phyloP scores from a whole-genome alignment of 176 grass and related monocot genomes.

The Oryza officinalis region DNA sequence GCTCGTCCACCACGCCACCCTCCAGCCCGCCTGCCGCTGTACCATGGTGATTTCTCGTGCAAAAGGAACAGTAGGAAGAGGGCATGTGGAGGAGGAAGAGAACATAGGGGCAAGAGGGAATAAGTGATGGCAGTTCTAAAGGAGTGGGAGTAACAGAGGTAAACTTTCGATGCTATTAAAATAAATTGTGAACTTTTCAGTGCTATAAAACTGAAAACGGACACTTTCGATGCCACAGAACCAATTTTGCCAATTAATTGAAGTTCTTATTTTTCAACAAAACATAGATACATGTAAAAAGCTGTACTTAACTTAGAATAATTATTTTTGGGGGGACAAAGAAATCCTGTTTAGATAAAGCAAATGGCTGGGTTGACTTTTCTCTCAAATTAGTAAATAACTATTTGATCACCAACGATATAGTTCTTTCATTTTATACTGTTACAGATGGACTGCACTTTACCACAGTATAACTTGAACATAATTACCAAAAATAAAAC shows the following conservation, averaged over 20 bases:
- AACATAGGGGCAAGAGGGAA: too few relatives aligned
- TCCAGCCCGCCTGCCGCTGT: too few relatives aligned
- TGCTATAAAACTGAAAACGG: too few relatives aligned
- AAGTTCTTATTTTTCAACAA: background rate
- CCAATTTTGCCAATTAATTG: background rate
- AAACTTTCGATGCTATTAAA: too few relatives aligned
- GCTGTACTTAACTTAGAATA: background rate
- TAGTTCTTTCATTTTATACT: background rate
- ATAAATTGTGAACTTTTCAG: too few relatives aligned
- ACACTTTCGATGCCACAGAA: too few relatives aligned
- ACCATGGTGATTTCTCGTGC: too few relatives aligned
- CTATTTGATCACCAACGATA: background rate
- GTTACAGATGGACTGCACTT: background rate
- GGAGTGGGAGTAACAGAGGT: too few relatives aligned
- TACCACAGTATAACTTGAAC: background rate
- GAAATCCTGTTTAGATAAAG: background rate
- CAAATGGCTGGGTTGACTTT: background rate
- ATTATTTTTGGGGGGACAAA: background rate
- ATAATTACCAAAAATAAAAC: conserved; percentile 1
- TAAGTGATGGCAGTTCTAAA: too few relatives aligned
- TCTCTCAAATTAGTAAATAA: background rate
- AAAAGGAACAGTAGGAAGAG: too few relatives aligned
- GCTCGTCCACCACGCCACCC: too few relatives aligned
- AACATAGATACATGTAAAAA: background rate
- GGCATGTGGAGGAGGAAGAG: too few relatives aligned